Conservation (phyloP, 257 asterid species). For the Galeopsis tetrahit region DNA sequence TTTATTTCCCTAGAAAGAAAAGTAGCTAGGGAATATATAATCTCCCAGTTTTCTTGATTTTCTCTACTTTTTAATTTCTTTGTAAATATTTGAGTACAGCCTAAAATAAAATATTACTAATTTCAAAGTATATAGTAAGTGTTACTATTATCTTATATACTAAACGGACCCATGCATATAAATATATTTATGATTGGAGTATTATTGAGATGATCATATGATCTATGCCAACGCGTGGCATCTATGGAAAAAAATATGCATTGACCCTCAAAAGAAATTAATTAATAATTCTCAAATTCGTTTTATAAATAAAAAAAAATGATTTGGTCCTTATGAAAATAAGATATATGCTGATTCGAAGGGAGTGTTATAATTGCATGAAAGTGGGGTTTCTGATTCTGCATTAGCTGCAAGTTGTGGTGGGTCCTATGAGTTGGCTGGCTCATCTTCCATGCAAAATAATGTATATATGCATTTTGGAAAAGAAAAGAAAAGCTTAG, state of each 20-base stretch:
- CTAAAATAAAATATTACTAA: neutral
- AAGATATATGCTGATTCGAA: conserved; percentile 44
- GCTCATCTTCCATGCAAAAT: conserved; percentile 32
- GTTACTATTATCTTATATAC: neutral
- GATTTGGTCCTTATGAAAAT: conserved; percentile 19
- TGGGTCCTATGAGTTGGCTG: conserved; percentile 42
- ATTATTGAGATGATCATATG: conserved; percentile 8
- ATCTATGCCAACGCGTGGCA: conserved; percentile 43
- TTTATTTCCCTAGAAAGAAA: conserved; percentile 24
- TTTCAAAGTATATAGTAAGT: neutral
- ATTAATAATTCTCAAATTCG: conserved; percentile 9
- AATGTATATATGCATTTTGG: conserved; percentile 1
- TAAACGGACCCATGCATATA: neutral
- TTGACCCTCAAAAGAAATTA: conserved; percentile 44
- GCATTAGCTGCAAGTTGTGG: conserved; percentile 39
- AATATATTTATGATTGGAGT: conserved; percentile 8
- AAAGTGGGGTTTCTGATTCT: conserved; percentile 63
- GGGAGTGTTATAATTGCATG: conserved; percentile 43
- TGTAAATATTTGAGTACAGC: conserved; percentile 37
- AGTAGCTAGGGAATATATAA: conserved; percentile 17
- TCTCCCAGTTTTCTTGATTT: conserved; percentile 21
- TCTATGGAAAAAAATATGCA: conserved; percentile 23
- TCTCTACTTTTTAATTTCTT: conserved; percentile 23
- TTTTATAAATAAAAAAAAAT: neutral
- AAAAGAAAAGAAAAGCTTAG: conserved; percentile 14